Conservation (phyloP, 192 early-diverging fungal genomes). For the Coemansia sp. region DNA sequence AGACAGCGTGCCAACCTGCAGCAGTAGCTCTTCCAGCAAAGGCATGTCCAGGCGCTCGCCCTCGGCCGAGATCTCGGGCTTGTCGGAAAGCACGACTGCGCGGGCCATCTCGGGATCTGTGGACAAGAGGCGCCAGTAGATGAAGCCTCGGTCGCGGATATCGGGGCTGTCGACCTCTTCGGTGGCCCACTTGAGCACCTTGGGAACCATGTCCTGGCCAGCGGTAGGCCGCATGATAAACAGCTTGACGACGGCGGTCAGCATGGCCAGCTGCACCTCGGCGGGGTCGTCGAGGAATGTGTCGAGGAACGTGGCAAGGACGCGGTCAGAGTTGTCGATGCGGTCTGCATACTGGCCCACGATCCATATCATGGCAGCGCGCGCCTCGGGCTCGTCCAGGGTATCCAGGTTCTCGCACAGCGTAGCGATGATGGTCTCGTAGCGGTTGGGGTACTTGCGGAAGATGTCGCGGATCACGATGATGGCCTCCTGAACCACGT, state of each 20-base stretch:
- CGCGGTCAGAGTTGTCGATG: slow-evolving; percentile 92
- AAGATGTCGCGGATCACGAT: slow-evolving; percentile 99
- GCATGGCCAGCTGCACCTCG: slow-evolving; percentile 86
- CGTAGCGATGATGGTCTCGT: slow-evolving; percentile 88
- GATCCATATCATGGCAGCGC: slow-evolving; percentile 99
- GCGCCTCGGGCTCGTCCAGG: slow-evolving; percentile 96
- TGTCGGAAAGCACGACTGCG: slow-evolving; percentile 86
- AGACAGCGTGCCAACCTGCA: slow-evolving; percentile 82
- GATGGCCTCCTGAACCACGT: slow-evolving; percentile 97
- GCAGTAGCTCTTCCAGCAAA: slow-evolving; percentile 82
- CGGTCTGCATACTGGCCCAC: slow-evolving; percentile 97
- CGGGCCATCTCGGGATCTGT: slow-evolving; percentile 77
- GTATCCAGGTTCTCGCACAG: slow-evolving; percentile 95
- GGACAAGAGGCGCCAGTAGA: slow-evolving; percentile 96
- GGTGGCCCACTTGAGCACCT: slow-evolving; percentile 91
- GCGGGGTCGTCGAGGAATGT: slow-evolving; percentile 86
- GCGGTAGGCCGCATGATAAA: slow-evolving; percentile 90
- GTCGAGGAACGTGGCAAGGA: slow-evolving; percentile 84
- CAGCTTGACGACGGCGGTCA: slow-evolving; percentile 95
- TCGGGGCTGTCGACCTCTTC: slow-evolving; percentile 96
- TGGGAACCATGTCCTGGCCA: slow-evolving; percentile 90
- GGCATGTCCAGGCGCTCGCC: slow-evolving; percentile 85
- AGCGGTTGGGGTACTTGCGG: slow-evolving; percentile 95
- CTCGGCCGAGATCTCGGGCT: slow-evolving; percentile 91
- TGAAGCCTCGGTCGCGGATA: slow-evolving; percentile 94